A percentile compares a stretch with the other conserved stretches of the same genome.
Conservation (phyloP, 352 stramenopile species). For the Pythium folliculosum region DNA sequence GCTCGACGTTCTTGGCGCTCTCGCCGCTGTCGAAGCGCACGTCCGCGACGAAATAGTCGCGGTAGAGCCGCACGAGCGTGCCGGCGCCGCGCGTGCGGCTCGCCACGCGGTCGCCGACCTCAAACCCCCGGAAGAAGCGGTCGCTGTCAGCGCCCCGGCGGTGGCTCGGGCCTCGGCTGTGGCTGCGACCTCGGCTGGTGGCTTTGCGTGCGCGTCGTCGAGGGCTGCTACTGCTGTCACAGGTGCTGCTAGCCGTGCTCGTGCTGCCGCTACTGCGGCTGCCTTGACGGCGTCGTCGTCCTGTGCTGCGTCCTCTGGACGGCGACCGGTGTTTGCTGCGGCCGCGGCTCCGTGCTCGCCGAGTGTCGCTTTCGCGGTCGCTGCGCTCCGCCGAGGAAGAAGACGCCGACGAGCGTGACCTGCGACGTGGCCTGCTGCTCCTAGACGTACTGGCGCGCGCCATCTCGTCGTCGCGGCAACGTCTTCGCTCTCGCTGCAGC, state of each 20-base stretch:
- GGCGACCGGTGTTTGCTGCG: too few relatives aligned
- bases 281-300: background rate
- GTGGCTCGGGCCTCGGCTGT: background rate
- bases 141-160: background rate
- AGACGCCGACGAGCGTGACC: slow-evolving; percentile 5
- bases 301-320: background rate
- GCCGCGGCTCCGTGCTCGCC: background rate
- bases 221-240: background rate
- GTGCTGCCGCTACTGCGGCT: slow-evolving; percentile 2
- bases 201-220: background rate
- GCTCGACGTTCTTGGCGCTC: slow-evolving; percentile 57
- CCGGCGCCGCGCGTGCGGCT: slow-evolving; percentile 38
- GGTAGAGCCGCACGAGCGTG: slow-evolving; percentile 63
- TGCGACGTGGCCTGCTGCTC: background rate
- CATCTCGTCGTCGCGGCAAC: slow-evolving; percentile 12
- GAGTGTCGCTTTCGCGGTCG: background rate
- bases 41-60: slow-evolving; percentile 69
- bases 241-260: slow-evolving; percentile 21
- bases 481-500: background rate
- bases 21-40: slow-evolving; percentile 68
- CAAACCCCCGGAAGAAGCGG: slow-evolving; percentile 32
- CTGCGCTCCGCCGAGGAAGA: slow-evolving; percentile 9
- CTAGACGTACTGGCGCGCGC: background rate
- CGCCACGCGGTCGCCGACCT: slow-evolving; percentile 54
- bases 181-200: background rate